phyloP scores from a whole-genome alignment of 768 basidiomycete species.

The Termitomyces heimii region DNA sequence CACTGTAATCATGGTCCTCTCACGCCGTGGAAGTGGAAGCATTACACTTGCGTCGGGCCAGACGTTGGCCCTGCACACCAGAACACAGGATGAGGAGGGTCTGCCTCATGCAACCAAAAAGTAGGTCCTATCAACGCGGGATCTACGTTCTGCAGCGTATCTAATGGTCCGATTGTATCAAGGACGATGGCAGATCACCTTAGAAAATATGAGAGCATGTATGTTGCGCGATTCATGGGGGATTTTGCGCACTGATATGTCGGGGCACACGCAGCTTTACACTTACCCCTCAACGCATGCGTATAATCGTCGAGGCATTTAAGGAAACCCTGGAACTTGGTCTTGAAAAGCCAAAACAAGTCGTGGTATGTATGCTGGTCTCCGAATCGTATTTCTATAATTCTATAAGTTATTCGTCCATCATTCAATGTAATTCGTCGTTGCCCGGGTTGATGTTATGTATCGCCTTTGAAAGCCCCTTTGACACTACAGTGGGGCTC shows the following conservation, averaged over 20 bases:
- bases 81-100: conserved; percentile 82
- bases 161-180: conserved; percentile 8
- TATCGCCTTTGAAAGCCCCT: not conserved
- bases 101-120: conserved; percentile 94
- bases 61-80: conserved; percentile 80
- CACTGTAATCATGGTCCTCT: conserved; percentile 46
- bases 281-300: conserved; percentile 85
- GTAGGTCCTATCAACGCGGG: conserved; percentile 33
- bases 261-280: conserved; percentile 52
- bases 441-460: not conserved
- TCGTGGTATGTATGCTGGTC: conserved; percentile 64
- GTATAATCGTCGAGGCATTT: conserved; percentile 96
- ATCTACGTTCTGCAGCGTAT: conserved; percentile 1
- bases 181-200: conserved; percentile 95
- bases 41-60: conserved; percentile 68
- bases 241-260: conserved; percentile 2
- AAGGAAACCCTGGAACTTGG: conserved; percentile 88
- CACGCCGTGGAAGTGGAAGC: conserved; percentile 75
- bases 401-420: not conserved
- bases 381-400: not conserved
- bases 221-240: conserved; percentile 28
- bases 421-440: not conserved
- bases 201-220: conserved; percentile 84
- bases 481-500: not conserved
- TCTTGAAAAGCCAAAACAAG: conserved; percentile 72